Conservation (phyloP, 495 filamentous ascomycete species). For the Hypoxylon fragiforme region DNA sequence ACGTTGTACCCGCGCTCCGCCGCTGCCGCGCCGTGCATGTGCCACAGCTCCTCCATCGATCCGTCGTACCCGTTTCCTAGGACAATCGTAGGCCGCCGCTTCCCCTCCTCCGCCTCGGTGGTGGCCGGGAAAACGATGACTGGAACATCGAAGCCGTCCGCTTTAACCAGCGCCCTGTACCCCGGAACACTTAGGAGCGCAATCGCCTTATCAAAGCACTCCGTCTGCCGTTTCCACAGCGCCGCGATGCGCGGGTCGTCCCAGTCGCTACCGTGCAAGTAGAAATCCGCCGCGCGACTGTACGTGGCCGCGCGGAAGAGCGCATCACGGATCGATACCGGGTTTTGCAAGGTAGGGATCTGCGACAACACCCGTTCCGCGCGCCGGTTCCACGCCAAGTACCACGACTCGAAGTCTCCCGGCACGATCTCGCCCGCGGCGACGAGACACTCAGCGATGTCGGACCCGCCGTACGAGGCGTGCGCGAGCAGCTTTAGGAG, state of each 20-base stretch:
- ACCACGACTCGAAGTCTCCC: slow-evolving; percentile 42
- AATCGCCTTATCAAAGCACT: slow-evolving; percentile 63
- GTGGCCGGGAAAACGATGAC: slow-evolving; percentile 35
- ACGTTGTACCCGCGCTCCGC: slow-evolving; percentile 50
- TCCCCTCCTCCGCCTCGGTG: no score
- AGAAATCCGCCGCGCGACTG: slow-evolving; percentile 49
- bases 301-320: slow-evolving; percentile 47
- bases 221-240: slow-evolving; percentile 70
- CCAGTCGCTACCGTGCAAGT: slow-evolving; percentile 45
- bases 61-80: slow-evolving; percentile 48
- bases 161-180: slow-evolving; percentile 35
- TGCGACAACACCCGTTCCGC: slow-evolving; percentile 13
- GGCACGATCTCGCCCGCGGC: slow-evolving; percentile 40
- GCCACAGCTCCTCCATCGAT: slow-evolving; percentile 50
- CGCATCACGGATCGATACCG: slow-evolving; percentile 39
- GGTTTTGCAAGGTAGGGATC: slow-evolving; percentile 15
- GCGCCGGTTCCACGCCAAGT: slow-evolving; percentile 32
- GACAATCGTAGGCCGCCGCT: slow-evolving; percentile 40
- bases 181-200: slow-evolving; percentile 39
- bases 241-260: slow-evolving; percentile 51
- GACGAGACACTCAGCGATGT: slow-evolving; percentile 42
- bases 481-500: slow-evolving; percentile 34
- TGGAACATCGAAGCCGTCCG: slow-evolving; percentile 35
- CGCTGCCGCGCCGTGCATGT: slow-evolving; percentile 37
- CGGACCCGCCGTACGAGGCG: slow-evolving; percentile 33